Conservation (phyloP, 2,329 filamentous ascomycete genomes). For the Ophiostoma australiae region DNA sequence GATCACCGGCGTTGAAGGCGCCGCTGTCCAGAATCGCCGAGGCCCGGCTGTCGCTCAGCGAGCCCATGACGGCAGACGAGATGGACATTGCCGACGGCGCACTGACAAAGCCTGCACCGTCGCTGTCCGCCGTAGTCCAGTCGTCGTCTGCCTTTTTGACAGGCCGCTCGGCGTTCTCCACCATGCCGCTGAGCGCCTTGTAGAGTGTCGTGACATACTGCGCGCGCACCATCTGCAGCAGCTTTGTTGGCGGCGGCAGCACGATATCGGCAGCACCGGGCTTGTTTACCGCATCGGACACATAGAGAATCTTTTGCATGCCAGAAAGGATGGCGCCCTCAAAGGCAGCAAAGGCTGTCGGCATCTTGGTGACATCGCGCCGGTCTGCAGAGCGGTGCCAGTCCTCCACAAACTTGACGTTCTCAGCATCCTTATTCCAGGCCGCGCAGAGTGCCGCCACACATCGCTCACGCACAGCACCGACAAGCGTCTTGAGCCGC, state of each 20-base stretch:
- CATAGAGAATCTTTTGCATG: slow-evolving; percentile 93
- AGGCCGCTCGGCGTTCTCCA: slow-evolving; percentile 86
- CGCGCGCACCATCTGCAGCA: slow-evolving; percentile 82
- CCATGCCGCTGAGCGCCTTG: slow-evolving; percentile 89
- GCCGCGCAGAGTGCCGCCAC: slow-evolving; percentile 80
- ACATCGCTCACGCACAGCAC: slow-evolving; percentile 74
- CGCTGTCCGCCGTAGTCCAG: slow-evolving; percentile 46
- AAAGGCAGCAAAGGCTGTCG: slow-evolving; percentile 76
- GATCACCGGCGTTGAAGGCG: slow-evolving; percentile 52
- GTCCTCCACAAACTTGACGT: slow-evolving; percentile 86
- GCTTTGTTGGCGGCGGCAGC: slow-evolving; percentile 75
- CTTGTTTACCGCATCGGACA: slow-evolving; percentile 77
- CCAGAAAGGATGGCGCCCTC: slow-evolving; percentile 75
- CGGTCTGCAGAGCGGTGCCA: slow-evolving; percentile 82
- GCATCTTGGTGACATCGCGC: slow-evolving; percentile 87
- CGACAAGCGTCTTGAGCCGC: slow-evolving; percentile 68
- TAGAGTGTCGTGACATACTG: slow-evolving; percentile 94
- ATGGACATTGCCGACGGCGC: slow-evolving; percentile 17
- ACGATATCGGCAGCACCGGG: slow-evolving; percentile 72
- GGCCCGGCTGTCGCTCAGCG: slow-evolving; percentile 28
- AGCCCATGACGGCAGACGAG: slow-evolving; percentile 20
- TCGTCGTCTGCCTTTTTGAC: slow-evolving; percentile 60
- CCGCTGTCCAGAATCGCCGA: slow-evolving; percentile 40
- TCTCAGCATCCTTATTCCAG: slow-evolving; percentile 91
- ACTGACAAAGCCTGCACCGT: slow-evolving; percentile 36